Conservation (phyloP, 805 yeast genomes). For the Yamadazyma scolyti region DNA sequence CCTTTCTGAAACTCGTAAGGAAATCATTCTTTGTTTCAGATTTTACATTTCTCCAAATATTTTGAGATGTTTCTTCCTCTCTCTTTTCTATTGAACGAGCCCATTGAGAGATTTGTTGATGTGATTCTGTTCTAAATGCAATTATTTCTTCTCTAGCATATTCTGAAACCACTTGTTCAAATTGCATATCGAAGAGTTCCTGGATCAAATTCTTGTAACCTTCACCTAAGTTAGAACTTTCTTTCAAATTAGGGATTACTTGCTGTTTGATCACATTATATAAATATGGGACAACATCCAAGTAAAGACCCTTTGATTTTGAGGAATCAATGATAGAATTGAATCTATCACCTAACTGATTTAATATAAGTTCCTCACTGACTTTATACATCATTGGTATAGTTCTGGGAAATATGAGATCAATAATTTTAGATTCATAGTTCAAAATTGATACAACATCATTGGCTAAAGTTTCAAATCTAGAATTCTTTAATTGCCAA, state of each 20-base stretch:
- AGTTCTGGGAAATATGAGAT: slow-evolving; percentile 39
- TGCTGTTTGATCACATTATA: slow-evolving; percentile 24
- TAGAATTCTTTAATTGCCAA: slow-evolving; percentile 9
- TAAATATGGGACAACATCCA: slow-evolving; percentile 37
- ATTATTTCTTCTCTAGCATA: slow-evolving; percentile 35
- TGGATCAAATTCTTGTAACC: slow-evolving; percentile 25
- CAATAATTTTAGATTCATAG: slow-evolving; percentile 35
- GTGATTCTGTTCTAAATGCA: slow-evolving; percentile 22
- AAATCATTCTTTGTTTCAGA: slow-evolving; percentile 54
- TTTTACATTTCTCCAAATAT: slow-evolving; percentile 46
- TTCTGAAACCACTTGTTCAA: slow-evolving; percentile 37
- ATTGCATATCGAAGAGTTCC: slow-evolving; percentile 40
- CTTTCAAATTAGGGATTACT: slow-evolving; percentile 22
- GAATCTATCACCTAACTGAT: slow-evolving; percentile 33
- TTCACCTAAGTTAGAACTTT: slow-evolving; percentile 35
- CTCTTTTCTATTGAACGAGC: slow-evolving; percentile 31
- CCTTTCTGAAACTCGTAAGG: slow-evolving; percentile 60
- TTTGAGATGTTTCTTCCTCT: slow-evolving; percentile 47
- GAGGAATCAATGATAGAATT: slow-evolving; percentile 24
- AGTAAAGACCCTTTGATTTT: slow-evolving; percentile 24
- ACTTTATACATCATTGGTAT: slow-evolving; percentile 47
- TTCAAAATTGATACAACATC: slow-evolving; percentile 35
- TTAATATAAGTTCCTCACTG: slow-evolving; percentile 42
- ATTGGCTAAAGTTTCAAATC: slow-evolving; percentile 19
- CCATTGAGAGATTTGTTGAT: slow-evolving; percentile 28